Evolutionary conservation across 371 early-diverging fungal genomes (phyloP).

Genomic region (Mortierella sp.): DNA sequence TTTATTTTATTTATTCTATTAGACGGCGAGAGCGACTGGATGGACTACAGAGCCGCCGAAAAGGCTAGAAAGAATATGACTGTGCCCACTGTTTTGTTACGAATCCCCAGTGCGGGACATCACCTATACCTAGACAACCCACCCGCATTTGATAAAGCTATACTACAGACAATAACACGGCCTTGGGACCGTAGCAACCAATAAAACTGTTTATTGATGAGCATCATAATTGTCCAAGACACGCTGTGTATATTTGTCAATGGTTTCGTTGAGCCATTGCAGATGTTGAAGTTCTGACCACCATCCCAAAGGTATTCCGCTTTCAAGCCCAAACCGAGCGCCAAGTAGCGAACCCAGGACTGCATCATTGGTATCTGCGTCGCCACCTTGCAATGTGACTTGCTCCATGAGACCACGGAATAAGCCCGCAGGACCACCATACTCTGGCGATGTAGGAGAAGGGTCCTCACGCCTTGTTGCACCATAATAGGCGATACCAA

Average conservation of each 20-base stretch:
- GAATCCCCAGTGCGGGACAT: conserved; percentile 80
- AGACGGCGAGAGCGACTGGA: conserved; percentile 83
- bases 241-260: conserved; percentile 60
- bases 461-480: conserved; percentile 60
- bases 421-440: conserved; percentile 38
- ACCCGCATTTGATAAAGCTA: conserved; percentile 72
- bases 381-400: conserved; percentile 71
- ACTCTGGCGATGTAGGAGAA: conserved; percentile 28
- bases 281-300: conserved; percentile 61
- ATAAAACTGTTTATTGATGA: background rate
- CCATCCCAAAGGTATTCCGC: conserved; percentile 38
- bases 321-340: conserved; percentile 66
- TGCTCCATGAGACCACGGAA: conserved; percentile 50
- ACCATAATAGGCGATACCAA: conserved; percentile 67
- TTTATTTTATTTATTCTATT: background rate
- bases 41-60: conserved; percentile 87
- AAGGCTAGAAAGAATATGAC: conserved; percentile 68
- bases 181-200: conserved; percentile 32
- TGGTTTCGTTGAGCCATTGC: conserved; percentile 64
- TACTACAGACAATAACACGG: conserved; percentile 46
- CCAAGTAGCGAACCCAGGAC: conserved; percentile 77
- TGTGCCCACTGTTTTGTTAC: conserved; percentile 63
- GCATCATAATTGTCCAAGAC: conserved; percentile 26
- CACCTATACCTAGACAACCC: conserved; percentile 93
- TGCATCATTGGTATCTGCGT: conserved; percentile 75